Evolutionary conservation across 129 eudicot genomes (phyloP), one percentile per base, ranked within the genome.

Genomic region (Artemisia annua): DNA sequence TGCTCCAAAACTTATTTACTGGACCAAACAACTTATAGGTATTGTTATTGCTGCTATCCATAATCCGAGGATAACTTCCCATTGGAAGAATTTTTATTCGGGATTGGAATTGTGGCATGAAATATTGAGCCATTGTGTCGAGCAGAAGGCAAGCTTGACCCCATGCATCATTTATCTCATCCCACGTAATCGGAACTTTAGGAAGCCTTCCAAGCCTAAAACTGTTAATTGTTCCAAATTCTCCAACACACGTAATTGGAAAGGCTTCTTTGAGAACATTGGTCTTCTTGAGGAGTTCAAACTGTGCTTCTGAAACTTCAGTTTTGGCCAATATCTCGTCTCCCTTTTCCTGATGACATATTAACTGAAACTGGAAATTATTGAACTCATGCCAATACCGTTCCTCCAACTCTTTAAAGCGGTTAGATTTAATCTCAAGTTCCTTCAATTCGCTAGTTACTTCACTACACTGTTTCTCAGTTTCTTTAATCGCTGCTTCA

Each of bases 91-190:
- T 90, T 82, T 94, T 94, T 72, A 94, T 94, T 44, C 89, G 86
- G 82, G 88, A 94, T 81, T 56, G 89, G 66, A 88, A 94, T 77
- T 90, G 85, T 59, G 98, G 97, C 57, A 88, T 71, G 78, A 88
- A 94, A 79, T 90, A 80, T 66, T 94, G 98, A 73, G 96, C 88
- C 98, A 94, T 94, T 48, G 98, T 88, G 51, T 94, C 97, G 71
- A 94, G 98, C 72, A 94, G 89, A 79, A 90, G 95, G 72, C 97
- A 94, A 63, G 98, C 97, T 80, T 90, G 98, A 35, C 97, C 97
- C 98, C 98, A 94, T 61, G 98, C 98, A 83, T 97, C 98, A 85
- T 94, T 90, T 83, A 88, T 90, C 86, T 90, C 98, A 44, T 94
- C 97, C 98, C 98, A 94, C 76, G 86, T 93, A 73, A 94, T 89